Evolutionary conservation across 352 stramenopile species (phyloP).

Genomic region (Globisporangium spiculum): DNA sequence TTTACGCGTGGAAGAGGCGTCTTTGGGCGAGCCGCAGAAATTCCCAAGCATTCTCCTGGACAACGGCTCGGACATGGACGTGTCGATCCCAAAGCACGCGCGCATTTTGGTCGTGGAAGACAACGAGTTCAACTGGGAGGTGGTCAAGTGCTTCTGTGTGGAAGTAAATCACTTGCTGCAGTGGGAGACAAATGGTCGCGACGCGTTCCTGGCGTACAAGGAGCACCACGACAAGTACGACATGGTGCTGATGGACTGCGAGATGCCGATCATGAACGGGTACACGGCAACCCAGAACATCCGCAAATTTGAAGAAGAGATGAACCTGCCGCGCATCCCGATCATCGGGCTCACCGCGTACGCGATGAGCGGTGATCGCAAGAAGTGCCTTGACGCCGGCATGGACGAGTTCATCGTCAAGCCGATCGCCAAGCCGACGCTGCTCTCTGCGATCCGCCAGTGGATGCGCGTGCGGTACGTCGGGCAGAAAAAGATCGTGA

Average conservation of each 20-base stretch:
- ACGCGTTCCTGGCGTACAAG: conserved; percentile 69
- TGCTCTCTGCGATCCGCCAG: conserved; percentile 68
- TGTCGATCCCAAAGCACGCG: conserved; percentile 56
- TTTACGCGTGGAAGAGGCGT: conserved; percentile 44
- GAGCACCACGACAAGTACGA: conserved; percentile 78
- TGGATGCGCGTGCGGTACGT: conserved; percentile 80
- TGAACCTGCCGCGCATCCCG: conserved; percentile 66
- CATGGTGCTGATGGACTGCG: conserved; percentile 82
- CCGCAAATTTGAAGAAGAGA: conserved; percentile 62
- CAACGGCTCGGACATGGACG: conserved; percentile 18
- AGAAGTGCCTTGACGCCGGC: conserved; percentile 78
- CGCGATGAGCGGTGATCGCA: conserved; percentile 79
- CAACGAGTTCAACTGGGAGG: conserved; percentile 91
- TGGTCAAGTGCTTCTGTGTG: conserved; percentile 85
- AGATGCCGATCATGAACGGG: conserved; percentile 88
- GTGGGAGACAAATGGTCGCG: conserved; percentile 76
- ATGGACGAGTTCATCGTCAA: conserved; percentile 90
- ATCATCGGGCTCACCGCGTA: conserved; percentile 85
- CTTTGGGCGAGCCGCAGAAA: conserved; percentile 36
- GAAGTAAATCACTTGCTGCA: conserved; percentile 80
- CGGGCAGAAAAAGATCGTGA: conserved; percentile 45
- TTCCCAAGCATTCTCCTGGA: conserved; percentile 33
- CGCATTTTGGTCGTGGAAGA: conserved; percentile 85
- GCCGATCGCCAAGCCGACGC: conserved; percentile 65
- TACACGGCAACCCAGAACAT: conserved; percentile 76